Conservation (phyloP, 2,329 filamentous ascomycete species). For the Sclerotiophoma versabilis region DNA sequence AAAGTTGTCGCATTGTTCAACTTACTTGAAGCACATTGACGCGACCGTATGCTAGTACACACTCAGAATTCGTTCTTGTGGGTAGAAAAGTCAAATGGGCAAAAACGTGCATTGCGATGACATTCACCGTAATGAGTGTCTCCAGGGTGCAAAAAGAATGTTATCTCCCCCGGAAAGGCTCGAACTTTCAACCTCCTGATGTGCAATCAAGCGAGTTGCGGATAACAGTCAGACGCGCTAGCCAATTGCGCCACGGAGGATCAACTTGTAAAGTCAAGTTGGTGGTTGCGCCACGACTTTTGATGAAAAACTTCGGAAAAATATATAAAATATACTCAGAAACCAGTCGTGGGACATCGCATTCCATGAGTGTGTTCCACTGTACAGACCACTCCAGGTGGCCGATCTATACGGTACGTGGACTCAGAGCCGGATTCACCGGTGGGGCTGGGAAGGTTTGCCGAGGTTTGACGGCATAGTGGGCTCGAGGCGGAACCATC, state of each 20-base stretch:
- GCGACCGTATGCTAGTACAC: too few species aligned
- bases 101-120: background rate
- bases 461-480: background rate
- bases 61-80: too few species aligned
- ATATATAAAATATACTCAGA: conserved; percentile 18
- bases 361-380: too few species aligned
- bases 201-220: conserved; percentile 19
- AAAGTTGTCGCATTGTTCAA: too few species aligned
- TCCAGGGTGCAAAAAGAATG: conserved; percentile 1
- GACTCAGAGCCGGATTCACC: background rate
- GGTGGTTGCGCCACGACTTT: conserved; percentile 6
- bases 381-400: too few species aligned
- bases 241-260: conserved; percentile 56
- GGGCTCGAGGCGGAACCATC: background rate
- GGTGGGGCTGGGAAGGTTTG: background rate
- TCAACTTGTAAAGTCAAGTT: conserved; percentile 9
- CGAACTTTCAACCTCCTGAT: conserved; percentile 26
- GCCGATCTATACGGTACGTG: too few species aligned
- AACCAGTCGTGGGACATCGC: background rate
- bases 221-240: conserved; percentile 67
- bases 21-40: too few species aligned
- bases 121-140: too few species aligned
- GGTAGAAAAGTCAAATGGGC: too few species aligned
- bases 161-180: conserved; percentile 24
- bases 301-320: background rate